phyloP scores from a whole-genome alignment of 1,284 basidiomycete genomes.

The Cutaneotrichosporon spelunceum region DNA sequence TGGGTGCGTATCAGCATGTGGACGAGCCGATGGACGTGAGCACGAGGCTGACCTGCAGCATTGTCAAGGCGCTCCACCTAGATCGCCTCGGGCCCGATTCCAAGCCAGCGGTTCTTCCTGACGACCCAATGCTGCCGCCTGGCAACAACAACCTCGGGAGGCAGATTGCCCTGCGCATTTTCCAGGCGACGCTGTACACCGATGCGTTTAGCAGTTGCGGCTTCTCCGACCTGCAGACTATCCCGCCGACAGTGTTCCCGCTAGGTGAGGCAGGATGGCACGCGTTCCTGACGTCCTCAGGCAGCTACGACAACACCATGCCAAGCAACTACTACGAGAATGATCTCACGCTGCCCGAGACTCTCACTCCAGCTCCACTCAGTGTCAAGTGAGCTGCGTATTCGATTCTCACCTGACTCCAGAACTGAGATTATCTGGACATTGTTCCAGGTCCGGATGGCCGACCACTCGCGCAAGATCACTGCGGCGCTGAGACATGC shows the following conservation, averaged over 20 bases:
- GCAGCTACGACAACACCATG: conserved; percentile 5
- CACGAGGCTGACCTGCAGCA: not conserved
- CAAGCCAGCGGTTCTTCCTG: not conserved
- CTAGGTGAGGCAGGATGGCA: not conserved
- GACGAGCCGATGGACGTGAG: not conserved
- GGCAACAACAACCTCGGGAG: not conserved
- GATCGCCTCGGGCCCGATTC: not conserved
- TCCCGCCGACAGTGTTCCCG: conserved; percentile 1
- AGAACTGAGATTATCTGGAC: conserved; percentile 7
- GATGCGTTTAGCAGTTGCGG: conserved; percentile 1
- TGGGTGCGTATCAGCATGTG: not conserved
- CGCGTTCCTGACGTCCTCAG: not conserved
- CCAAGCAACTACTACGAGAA: conserved; percentile 4
- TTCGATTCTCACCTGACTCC: not conserved
- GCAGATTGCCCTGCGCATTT: not conserved
- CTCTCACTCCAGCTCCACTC: not conserved
- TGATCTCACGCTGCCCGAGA: not conserved
- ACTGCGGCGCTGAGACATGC: not conserved
- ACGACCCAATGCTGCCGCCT: conserved; percentile 1
- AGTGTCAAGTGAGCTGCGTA: not conserved
- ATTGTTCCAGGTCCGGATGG: not conserved
- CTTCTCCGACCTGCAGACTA: not conserved
- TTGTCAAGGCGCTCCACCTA: conserved; percentile 3
- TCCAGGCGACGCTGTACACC: not conserved
- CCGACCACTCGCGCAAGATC: conserved; percentile 5